Evolutionary conservation across 306 rosid genomes (phyloP), one percentile per base, ranked within the genome.

Genomic region (Trifolium pratense): DNA sequence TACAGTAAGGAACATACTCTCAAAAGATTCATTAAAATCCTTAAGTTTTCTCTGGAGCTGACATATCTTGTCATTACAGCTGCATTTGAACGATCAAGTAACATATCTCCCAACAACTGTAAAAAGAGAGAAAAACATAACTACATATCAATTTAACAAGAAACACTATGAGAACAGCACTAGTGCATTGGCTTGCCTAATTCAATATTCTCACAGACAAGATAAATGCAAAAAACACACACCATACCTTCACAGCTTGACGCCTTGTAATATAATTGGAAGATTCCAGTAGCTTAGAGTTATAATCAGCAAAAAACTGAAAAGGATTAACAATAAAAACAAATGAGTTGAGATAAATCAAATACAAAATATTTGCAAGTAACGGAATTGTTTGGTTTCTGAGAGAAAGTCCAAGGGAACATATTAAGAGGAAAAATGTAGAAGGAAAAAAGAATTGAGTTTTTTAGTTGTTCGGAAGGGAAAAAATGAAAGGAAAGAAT

Each of bases 11-110:
- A 75, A 36, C 93, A 48, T 93, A 90, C 98, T 52, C 98, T 87
- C 64, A 90, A 87, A 77, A 93, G 97, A 83, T 90, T 93, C 98
- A 93, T 93, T 59, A 91, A 87, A 83, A 93, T 93, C 89, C 96
- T 83, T 83, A 93, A 77, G 83, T 93, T 89, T 37, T 93, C 97
- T 83, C 90, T 88, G 49, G 98, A 90, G 89, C 97, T 86, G 85
- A 90, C 97, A 66, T 93, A 93, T 73, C 81, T 84, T 34, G 93
- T 85, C 98, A 90, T 93, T 51, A 89, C 82, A 46, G 87, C 88
- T 52, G 98, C 88, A 80, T 93, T 93, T 15, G 97, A 87, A 53
- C 97, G 88, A 82, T 93, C 98, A 63, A 91, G 90, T 52, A 93
- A 81, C 62, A 93, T 90, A 81, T 93, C 98, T 66, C 90, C 98